phyloP scores from a whole-genome alignment of 2,329 filamentous ascomycete species.

The Fusarium nematophilum region DNA sequence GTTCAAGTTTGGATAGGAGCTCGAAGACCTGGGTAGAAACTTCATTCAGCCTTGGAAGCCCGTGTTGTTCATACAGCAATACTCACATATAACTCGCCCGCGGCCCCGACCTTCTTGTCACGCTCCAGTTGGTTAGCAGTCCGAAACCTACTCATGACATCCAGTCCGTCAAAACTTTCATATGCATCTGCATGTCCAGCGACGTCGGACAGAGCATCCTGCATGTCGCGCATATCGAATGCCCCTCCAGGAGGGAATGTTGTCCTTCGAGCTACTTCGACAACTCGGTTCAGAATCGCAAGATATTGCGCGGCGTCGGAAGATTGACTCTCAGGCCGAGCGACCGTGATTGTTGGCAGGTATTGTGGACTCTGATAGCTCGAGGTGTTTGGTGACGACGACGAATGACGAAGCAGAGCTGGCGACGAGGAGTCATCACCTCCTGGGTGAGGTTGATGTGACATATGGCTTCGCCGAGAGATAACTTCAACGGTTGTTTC shows the following conservation, averaged over 20 bases:
- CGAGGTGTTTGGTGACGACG: conserved; percentile 1
- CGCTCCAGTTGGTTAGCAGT: conserved; percentile 35
- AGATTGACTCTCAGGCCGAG: not conserved
- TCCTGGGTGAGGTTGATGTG: not conserved
- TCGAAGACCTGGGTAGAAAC: conserved; percentile 25
- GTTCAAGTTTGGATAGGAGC: conserved; percentile 21
- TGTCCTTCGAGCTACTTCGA: conserved; percentile 18
- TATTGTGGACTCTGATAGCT: not conserved
- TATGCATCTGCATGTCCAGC: not conserved
- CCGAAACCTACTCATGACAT: conserved; percentile 19
- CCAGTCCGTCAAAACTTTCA: conserved; percentile 29
- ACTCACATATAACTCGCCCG: conserved; percentile 41
- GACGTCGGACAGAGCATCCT: conserved; percentile 3
- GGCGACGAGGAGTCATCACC: not conserved
- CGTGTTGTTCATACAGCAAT: not conserved
- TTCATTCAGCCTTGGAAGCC: not conserved
- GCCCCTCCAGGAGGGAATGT: conserved; percentile 18
- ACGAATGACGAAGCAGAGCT: not conserved
- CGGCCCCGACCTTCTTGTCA: conserved; percentile 39
- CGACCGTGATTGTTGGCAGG: not conserved
- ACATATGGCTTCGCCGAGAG: conserved; percentile 3
- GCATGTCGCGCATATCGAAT: conserved; percentile 24
- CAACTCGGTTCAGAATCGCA: conserved; percentile 11
- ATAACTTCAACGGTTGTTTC: conserved; percentile 7
- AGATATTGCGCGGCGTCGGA: conserved; percentile 16